phyloP scores from a whole-genome alignment of 176 grass and related monocot genomes.

The Puya raimondii region DNA sequence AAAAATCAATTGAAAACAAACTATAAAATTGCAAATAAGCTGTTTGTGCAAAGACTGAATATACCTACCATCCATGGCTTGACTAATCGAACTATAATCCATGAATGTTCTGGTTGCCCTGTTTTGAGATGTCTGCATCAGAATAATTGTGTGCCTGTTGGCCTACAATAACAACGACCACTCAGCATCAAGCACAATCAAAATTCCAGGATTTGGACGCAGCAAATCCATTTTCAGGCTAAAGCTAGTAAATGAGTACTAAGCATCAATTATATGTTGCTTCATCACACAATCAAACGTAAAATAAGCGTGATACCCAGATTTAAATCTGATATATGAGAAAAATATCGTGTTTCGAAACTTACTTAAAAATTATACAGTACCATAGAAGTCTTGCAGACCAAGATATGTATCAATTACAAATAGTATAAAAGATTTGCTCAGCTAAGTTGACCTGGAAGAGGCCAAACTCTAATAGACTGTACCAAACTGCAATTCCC shows the following conservation, averaged over 20 bases:
- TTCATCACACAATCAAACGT: background rate
- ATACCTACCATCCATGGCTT: constrained; percentile 84
- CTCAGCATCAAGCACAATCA: background rate
- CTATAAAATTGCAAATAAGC: background rate
- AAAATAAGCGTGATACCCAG: background rate
- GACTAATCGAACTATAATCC: constrained; percentile 85
- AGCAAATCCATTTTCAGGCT: background rate
- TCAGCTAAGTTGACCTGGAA: background rate
- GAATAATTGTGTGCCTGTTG: constrained; percentile 92
- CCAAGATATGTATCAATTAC: background rate
- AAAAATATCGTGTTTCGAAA: background rate
- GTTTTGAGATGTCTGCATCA: constrained; percentile 88
- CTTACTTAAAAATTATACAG: background rate
- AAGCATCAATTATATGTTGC: background rate
- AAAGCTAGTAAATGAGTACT: background rate
- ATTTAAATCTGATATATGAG: background rate
- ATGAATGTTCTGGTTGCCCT: constrained; percentile 83
- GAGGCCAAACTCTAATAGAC: background rate
- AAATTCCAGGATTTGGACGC: background rate
- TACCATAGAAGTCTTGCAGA: background rate
- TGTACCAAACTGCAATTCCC: background rate
- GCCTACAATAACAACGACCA: constrained; percentile 38
- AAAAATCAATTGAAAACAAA: background rate
- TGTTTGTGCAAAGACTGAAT: background rate
- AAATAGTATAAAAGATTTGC: background rate